Base-by-base conservation (phyloP, 1,284 basidiomycete species). In the Mycena sp. region DNA sequence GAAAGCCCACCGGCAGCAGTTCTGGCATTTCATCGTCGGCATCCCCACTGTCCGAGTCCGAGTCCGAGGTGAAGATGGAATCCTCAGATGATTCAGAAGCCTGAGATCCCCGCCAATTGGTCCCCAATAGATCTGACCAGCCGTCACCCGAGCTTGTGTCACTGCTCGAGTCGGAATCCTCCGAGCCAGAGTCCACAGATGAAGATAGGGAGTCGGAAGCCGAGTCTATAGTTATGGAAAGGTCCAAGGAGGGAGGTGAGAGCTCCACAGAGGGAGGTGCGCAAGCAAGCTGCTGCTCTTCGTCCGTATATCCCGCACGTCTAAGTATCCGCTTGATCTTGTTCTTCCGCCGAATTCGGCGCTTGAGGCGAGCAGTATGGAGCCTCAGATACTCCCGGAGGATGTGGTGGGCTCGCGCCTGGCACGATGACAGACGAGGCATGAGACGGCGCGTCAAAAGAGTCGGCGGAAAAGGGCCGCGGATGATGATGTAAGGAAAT, bases 391-490 rank as follows among this genome's bases (percentile, higher is more conserved):
- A 61, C 2, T 35, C 38, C 4, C 16, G 32, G 14, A 55, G 19
- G 26, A 61, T 5, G n/a, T 30, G 25, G 7, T 25, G n/a, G 16
- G 51, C 45, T 29, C 59, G 23, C 4, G 37, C 45, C 59, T 61
- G 59, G 44, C 59, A 37, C 23, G 59, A 44, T n/a, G 59, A 43
- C 29, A 61, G 19, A 16, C 59, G 51, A 49, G 59, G 25, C 59
- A 61, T 61, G n/a, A n/a, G n/a, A n/a, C n/a, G n/a, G n/a, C n/a
- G n/a, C n/a, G n/a, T n/a, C n/a, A n/a, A n/a, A n/a, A n/a, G n/a
- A n/a, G n/a, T n/a, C n/a, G n/a, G n/a, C n/a, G n/a, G n/a, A n/a
- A n/a, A n/a, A n/a, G n/a, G n/a, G n/a, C n/a, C n/a, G n/a, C n/a
- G n/a, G n/a, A n/a, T n/a, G n/a, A n/a, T n/a, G n/a, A n/a, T n/a